Base-by-base conservation (phyloP, 202 grass and related monocot species). In the Saccharum hybrid region DNA sequence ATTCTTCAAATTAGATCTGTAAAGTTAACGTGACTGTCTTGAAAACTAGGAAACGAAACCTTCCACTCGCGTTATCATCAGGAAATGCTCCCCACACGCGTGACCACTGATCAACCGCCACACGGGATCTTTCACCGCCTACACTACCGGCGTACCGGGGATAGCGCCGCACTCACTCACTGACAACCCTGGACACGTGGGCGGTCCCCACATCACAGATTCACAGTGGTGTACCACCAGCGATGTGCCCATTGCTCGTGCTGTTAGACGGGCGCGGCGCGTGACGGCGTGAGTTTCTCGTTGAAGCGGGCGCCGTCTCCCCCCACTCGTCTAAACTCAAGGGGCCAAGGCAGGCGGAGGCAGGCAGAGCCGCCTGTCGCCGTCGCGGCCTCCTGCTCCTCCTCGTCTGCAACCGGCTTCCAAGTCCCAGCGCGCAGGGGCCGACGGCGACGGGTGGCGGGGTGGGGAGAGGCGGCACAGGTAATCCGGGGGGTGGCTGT, bases 51-150 rank as follows among this genome's bases (percentile, higher is more conserved):
- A 26, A 26, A 3, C 4, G 2, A 33, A 3, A 33, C 3, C 31
- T 3, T 33, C 1, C 26, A 28, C 28, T 28, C 1, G 28, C 28
- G 31, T 33, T 33, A 10, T 7, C 23, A 1, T 0, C 0, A 7
- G 7, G 18, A 2, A 37, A 8, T 39, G 0, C 8, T 11, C 0
- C 1, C 15, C 46, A 26, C 77, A n/a, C 0, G 0, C 0, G 0
- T 0, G 18, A 7, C 19, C 70, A 75, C 62, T 10, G 7, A 4
- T 4, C 9, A 6, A 9, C 39, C 23, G 7, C 16, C 82, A 49
- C 43, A 76, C 13, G 5, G 46, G 40, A 77, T 74, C 87, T 6
- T 57, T 0, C 2, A 4, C 15, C 2, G 52, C 5, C 14, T 68
- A 28, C 6, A 8, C 28, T 3, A 48, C 45, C 45, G 3, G 10